phyloP scores from a whole-genome alignment of 441 rosid genomes.

The Corymbia calophylla region DNA sequence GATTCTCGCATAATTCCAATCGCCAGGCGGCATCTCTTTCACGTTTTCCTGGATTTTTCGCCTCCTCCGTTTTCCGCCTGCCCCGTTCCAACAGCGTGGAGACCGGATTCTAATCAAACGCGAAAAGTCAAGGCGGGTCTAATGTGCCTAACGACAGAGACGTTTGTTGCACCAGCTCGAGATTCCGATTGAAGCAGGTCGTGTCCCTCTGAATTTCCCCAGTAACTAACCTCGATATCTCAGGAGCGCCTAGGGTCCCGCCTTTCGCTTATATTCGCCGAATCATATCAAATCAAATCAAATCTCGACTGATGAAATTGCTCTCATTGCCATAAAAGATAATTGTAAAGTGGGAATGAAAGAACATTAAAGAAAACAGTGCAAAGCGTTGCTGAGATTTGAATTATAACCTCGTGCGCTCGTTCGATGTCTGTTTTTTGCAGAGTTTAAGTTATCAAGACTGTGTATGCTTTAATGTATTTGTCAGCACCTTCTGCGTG shows the following conservation, averaged over 20 bases:
- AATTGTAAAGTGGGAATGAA: too few species aligned
- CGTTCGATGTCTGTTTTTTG: not conserved
- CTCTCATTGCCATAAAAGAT: not conserved
- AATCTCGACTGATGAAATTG: not conserved
- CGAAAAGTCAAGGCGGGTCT: not conserved
- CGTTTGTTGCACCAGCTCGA: not conserved
- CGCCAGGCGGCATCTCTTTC: not conserved
- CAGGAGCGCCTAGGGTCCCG: not conserved
- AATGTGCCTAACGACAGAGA: not conserved
- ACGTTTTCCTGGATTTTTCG: not conserved
- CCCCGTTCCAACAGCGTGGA: not conserved
- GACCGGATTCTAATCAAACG: not conserved
- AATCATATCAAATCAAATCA: not conserved
- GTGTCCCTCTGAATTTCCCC: not conserved
- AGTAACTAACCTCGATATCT: not conserved
- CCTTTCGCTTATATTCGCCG: not conserved
- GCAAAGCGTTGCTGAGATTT: not conserved
- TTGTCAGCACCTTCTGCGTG: not conserved
- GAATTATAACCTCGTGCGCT: not conserved
- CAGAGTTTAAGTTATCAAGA: not conserved
- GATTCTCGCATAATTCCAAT: not conserved
- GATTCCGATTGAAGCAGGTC: not conserved
- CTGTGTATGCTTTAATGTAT: not conserved
- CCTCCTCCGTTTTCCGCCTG: not conserved
- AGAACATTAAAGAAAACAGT: not conserved